Percentiles rank a stretch among this genome's conserved stretches.
phyloP scores from a whole-genome alignment of 495 filamentous ascomycete species.

The Talaromyces nanjingensis region DNA sequence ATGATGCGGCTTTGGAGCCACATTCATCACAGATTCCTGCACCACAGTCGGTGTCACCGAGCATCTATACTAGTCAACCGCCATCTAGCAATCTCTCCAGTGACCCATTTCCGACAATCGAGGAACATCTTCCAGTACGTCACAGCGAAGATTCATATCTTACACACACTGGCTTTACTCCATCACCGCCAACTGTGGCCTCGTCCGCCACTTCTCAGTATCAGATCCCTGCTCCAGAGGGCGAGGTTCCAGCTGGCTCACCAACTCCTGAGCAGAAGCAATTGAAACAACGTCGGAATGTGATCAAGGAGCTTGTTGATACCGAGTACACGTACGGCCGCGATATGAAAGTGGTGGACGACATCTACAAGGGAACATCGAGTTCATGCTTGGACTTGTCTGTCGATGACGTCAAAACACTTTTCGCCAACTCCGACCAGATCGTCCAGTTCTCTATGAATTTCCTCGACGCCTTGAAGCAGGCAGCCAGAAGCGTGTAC shows the following conservation, averaged over 20 bases:
- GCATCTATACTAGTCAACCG: slow-evolving; percentile 30
- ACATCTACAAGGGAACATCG: slow-evolving; percentile 95
- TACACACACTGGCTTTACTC: slow-evolving; percentile 23
- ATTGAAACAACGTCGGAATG: slow-evolving; percentile 59
- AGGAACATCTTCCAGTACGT: slow-evolving; percentile 15
- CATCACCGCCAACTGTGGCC: slow-evolving; percentile 29
- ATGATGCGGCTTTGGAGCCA: not conserved
- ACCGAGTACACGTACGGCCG: slow-evolving; percentile 81
- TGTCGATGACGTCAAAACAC: slow-evolving; percentile 70
- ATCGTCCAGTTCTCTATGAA: slow-evolving; percentile 73
- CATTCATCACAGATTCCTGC: not conserved
- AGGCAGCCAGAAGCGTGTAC: slow-evolving; percentile 69
- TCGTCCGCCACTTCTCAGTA: slow-evolving; percentile 37
- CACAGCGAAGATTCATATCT: slow-evolving; percentile 38
- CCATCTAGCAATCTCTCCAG: slow-evolving; percentile 25
- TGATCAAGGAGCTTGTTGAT: slow-evolving; percentile 86
- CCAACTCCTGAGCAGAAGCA: slow-evolving; percentile 51
- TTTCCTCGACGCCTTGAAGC: slow-evolving; percentile 72
- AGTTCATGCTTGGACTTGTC: slow-evolving; percentile 75
- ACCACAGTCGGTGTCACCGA: slow-evolving; percentile 19
- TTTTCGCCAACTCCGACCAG: slow-evolving; percentile 87
- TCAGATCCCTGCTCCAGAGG: slow-evolving; percentile 1
- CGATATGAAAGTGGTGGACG: slow-evolving; percentile 93
- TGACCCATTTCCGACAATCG: slow-evolving; percentile 44
- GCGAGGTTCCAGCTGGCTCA: slow-evolving; percentile 21